Base-by-base conservation (phyloP, 176 grass and related monocot species). In the Avena atlantica region DNA sequence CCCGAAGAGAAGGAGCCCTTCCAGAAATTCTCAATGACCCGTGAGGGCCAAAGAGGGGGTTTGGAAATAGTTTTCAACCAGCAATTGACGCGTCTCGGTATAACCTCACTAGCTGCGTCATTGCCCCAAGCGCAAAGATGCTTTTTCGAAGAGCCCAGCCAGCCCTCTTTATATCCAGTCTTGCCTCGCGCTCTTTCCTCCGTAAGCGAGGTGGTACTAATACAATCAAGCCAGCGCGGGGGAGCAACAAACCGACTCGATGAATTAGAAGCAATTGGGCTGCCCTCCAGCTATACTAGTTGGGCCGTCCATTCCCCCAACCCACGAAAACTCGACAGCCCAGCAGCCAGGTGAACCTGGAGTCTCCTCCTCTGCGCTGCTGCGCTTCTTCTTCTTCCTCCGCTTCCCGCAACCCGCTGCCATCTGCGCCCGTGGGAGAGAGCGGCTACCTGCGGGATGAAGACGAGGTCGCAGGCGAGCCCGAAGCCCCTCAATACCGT, bases 51-150 rank as follows among this genome's bases (percentile, higher is more conserved):
- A 88, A 79, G 93, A 94, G 93, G 84, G 83, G 90, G 68, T 90
- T 92, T 95, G 88, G 78, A 94, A 97, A 97, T 97, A 97, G 92
- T 97, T 97, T 97, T 97, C 94, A 97, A 97, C 92, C 92, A 97
- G 94, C 90, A 94, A 94, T 97, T 94, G 92, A 97, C 90, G 92
- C 92, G 92, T 91, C 87, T 92, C 87, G 91, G 87, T 89, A 89
- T 87, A 0, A 92, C 91, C 47, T 79, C 92, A 94, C 82, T 84
- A 97, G 95, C 92, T 97, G 92, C 92, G 89, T 97, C 90, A 97
- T 92, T 94, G 95, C 95, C 92, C 92, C 92, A 97, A 97, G 95
- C 95, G 92, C 95, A 94, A 94, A 94, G 92, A 97, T 89, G 64
- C 0, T 11, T 82, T 51, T 8, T 1, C 1, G 0, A 0, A 0